These are phyloP conservation scores for Rhizomucor pusillus DNA, from an alignment of 371 early-diverging fungal genomes.

Conservation along the genomic window DNA sequence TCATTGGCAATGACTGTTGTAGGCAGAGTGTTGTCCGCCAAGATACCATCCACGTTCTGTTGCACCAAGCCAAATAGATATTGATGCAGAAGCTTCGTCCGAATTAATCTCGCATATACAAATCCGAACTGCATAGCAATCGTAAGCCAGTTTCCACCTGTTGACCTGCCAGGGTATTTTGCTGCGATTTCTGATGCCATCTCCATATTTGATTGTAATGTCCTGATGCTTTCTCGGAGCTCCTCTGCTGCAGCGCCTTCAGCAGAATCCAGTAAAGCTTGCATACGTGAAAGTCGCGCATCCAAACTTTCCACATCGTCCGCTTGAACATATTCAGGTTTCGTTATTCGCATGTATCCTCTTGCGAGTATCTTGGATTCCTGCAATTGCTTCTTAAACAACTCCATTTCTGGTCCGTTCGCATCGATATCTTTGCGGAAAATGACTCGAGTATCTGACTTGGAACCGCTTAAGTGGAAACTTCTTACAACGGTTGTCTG, in stretches of 20 bases:
- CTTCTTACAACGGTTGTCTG: not conserved
- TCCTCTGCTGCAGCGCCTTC: slow-evolving; percentile 6
- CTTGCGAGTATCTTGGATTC: not conserved
- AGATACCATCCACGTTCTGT: slow-evolving; percentile 10
- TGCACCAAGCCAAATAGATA: slow-evolving; percentile 23
- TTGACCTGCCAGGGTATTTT: not conserved
- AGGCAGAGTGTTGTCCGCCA: slow-evolving; percentile 10
- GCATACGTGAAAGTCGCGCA: slow-evolving; percentile 25
- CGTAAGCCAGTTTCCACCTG: slow-evolving; percentile 22
- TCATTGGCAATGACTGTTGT: slow-evolving; percentile 9
- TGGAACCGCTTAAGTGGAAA: slow-evolving; percentile 7
- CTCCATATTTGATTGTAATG: slow-evolving; percentile 6
- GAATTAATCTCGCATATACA: slow-evolving; percentile 36
- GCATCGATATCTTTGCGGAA: slow-evolving; percentile 17
- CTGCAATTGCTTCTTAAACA: slow-evolving; percentile 7
- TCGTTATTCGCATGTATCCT: too few relatives aligned
- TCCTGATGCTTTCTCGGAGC: slow-evolving; percentile 6
- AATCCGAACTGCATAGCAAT: slow-evolving; percentile 45
- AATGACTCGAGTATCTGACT: not conserved
- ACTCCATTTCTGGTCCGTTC: slow-evolving; percentile 17
- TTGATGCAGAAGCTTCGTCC: slow-evolving; percentile 41
- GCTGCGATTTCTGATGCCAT: not conserved
- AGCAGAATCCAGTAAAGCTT: not conserved
- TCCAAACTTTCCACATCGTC: slow-evolving; percentile 21
- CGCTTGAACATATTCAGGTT: too few relatives aligned